These are phyloP conservation scores for Cystofilobasidium macerans DNA, from an alignment of 768 basidiomycete species.

Conservation along the genomic window DNA sequence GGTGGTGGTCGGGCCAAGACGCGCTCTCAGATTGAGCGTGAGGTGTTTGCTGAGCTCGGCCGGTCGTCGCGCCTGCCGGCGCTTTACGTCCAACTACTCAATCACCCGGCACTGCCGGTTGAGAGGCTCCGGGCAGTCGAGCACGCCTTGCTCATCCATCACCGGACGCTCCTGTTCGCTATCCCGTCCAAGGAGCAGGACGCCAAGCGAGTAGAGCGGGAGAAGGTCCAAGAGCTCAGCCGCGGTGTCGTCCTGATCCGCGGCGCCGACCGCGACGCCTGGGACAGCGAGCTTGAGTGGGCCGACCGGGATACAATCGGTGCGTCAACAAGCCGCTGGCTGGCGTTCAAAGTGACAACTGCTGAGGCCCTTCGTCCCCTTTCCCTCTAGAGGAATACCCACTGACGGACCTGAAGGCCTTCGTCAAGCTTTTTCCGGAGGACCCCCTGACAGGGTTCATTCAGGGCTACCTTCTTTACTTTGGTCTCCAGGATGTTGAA, in stretches of 20 bases:
- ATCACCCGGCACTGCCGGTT: constrained; percentile 67
- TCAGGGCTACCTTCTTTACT: constrained; percentile 57
- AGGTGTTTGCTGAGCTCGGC: constrained; percentile 32
- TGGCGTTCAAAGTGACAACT: background rate
- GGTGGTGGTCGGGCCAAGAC: constrained; percentile 41
- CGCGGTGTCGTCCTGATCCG: constrained; percentile 63
- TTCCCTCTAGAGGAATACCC: constrained; percentile 52
- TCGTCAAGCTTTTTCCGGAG: constrained; percentile 54
- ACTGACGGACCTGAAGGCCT: constrained; percentile 48
- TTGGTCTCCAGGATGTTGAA: constrained; percentile 37
- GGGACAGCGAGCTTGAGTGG: constrained; percentile 66
- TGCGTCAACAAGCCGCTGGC: constrained; percentile 38
- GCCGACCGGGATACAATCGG: constrained; percentile 57
- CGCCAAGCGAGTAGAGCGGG: constrained; percentile 41
- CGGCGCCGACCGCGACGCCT: constrained; percentile 69
- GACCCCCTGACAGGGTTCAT: constrained; percentile 51
- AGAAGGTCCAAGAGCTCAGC: constrained; percentile 60
- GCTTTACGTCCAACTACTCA: constrained; percentile 67
- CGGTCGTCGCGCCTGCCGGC: constrained; percentile 46
- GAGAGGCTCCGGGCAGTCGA: constrained; percentile 68
- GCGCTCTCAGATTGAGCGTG: constrained; percentile 30
- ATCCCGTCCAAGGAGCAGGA: constrained; percentile 19
- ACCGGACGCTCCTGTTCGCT: constrained; percentile 45
- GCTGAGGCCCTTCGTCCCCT: background rate
- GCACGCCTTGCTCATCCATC: constrained; percentile 56